Evolutionary conservation across 2,329 filamentous ascomycete genomes (phyloP).

Genomic region (Cadophora luteo-olivacea): DNA sequence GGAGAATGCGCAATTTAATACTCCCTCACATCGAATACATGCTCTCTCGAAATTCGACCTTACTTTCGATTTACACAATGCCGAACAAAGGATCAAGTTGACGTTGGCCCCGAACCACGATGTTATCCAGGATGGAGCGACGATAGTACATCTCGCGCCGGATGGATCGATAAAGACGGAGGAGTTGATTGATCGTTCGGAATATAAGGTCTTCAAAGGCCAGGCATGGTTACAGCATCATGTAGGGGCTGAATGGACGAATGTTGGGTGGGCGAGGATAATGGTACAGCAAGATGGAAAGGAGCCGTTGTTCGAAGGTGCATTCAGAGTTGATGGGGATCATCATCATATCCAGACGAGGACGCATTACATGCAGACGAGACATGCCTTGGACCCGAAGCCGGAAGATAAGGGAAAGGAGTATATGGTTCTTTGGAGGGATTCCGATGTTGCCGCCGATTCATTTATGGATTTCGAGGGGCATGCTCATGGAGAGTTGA

Average conservation of each 20-base stretch:
- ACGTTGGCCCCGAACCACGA: conserved; percentile 90
- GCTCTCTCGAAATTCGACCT: conserved; percentile 85
- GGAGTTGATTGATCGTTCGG: conserved; percentile 74
- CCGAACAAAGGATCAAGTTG: conserved; percentile 75
- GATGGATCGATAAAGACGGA: conserved; percentile 72
- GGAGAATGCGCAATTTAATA: conserved; percentile 78
- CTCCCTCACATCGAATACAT: conserved; percentile 79
- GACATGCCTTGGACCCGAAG: conserved; percentile 73
- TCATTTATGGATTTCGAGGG: conserved; percentile 50
- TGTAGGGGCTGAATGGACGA: conserved; percentile 71
- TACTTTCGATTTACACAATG: conserved; percentile 75
- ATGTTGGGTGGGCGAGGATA: conserved; percentile 87
- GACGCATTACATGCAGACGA: conserved; percentile 75
- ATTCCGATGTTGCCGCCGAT: conserved; percentile 74
- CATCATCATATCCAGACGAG: conserved; percentile 86
- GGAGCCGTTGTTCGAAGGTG: conserved; percentile 85
- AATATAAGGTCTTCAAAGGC: conserved; percentile 87
- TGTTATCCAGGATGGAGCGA: conserved; percentile 78
- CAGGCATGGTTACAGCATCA: conserved; percentile 71
- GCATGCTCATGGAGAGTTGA: conserved; percentile 54
- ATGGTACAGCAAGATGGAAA: conserved; percentile 78
- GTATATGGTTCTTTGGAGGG: conserved; percentile 89
- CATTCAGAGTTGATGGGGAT: conserved; percentile 80
- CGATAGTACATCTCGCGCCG: conserved; percentile 72
- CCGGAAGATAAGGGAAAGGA: conserved; percentile 62